Percentiles rank a stretch among this genome's conserved stretches.
phyloP scores from a whole-genome alignment of 2,329 filamentous ascomycete genomes.

The Coniochaeta sp. region DNA sequence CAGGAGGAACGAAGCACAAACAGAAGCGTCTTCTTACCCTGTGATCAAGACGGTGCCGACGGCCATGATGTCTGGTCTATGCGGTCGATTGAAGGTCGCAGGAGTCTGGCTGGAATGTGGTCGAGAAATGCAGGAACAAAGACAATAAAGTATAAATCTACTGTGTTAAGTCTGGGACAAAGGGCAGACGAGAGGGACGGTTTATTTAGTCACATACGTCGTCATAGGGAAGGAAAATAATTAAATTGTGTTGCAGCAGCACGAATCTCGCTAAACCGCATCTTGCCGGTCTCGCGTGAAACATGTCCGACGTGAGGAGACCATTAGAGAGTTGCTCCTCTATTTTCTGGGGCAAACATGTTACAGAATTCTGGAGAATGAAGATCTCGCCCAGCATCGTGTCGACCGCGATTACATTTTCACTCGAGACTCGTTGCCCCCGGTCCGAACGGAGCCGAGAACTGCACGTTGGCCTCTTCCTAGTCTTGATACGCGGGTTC shows the following conservation, averaged over 20 bases:
- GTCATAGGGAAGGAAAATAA: not conserved
- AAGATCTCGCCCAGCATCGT: not conserved
- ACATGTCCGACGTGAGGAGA: not conserved
- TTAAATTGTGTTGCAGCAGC: not conserved
- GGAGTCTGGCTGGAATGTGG: not conserved
- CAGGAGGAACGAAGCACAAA: slow-evolving; percentile 4
- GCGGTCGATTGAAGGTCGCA: not conserved
- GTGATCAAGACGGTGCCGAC: slow-evolving; percentile 86
- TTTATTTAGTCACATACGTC: not conserved
- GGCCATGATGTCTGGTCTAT: slow-evolving; percentile 45
- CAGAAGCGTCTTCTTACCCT: slow-evolving; percentile 54
- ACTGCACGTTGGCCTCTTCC: not conserved
- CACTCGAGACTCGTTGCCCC: not conserved
- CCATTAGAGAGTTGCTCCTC: not conserved
- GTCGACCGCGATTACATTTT: not conserved
- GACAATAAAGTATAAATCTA: not conserved
- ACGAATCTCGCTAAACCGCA: not conserved
- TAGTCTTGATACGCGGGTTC: not conserved
- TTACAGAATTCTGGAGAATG: not conserved
- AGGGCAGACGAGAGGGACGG: not conserved
- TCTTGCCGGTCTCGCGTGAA: not conserved
- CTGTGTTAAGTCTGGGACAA: not conserved
- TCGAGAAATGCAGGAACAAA: not conserved
- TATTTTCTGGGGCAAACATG: not conserved
- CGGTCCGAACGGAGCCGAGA: not conserved